Evolutionary conservation across 768 basidiomycete species (phyloP).

Genomic region (Xerocomellus amylosporus): DNA sequence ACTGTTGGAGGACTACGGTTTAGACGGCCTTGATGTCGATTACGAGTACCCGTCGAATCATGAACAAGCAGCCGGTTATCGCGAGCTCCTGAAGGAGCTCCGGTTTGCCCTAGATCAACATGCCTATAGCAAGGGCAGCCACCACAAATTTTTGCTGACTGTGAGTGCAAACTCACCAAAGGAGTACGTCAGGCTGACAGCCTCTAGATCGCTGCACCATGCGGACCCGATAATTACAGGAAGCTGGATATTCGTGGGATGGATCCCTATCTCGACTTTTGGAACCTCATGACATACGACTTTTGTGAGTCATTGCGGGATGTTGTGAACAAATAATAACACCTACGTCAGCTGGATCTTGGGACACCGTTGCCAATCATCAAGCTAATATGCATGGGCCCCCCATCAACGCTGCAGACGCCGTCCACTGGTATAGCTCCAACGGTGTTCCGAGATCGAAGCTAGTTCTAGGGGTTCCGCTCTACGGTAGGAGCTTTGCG

Average conservation of each 20-base stretch:
- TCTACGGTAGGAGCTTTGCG: conserved; percentile 91
- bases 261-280: conserved; percentile 87
- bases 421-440: conserved; percentile 66
- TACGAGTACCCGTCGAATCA: conserved; percentile 89
- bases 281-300: conserved; percentile 97
- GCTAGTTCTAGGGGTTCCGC: conserved; percentile 86
- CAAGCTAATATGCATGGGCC: conserved; percentile 84
- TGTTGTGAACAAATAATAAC: conserved; percentile 10
- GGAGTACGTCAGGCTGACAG: background rate
- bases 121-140: conserved; percentile 56
- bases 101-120: conserved; percentile 74
- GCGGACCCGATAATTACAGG: conserved; percentile 82
- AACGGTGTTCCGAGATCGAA: conserved; percentile 76
- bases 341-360: conserved; percentile 61
- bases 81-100: conserved; percentile 74
- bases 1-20: conserved; percentile 85
- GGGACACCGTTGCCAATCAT: conserved; percentile 69
- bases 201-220: conserved; percentile 83
- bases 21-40: conserved; percentile 91
- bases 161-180: conserved; percentile 41
- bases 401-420: conserved; percentile 58
- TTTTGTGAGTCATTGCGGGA: conserved; percentile 49
- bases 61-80: conserved; percentile 78
- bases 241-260: conserved; percentile 79
- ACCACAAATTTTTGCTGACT: conserved; percentile 69